Conservation (phyloP, 352 stramenopile species). For the Phytopythium chamaehyphon region DNA sequence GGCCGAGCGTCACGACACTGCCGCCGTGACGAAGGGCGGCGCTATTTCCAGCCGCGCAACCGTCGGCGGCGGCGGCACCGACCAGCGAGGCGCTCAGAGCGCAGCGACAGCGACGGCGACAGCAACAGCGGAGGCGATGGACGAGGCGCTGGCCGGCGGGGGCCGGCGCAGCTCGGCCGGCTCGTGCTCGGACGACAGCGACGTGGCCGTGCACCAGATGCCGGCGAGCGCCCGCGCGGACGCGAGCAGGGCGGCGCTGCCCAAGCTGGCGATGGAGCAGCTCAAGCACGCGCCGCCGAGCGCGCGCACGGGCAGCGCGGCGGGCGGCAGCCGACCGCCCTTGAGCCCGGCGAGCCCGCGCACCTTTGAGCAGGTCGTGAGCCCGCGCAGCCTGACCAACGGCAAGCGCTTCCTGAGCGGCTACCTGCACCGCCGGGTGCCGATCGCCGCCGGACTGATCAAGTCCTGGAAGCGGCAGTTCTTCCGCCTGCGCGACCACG, state of each 20-base stretch:
- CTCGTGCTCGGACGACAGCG: conserved; percentile 23
- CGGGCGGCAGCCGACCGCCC: not conserved
- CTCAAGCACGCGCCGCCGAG: not conserved
- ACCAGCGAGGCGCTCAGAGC: not conserved
- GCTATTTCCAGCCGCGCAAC: not conserved
- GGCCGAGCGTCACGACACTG: too few relatives aligned
- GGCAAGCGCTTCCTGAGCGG: conserved; percentile 53
- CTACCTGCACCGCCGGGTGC: conserved; percentile 52
- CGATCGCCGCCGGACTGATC: conserved; percentile 53
- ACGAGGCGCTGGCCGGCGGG: conserved; percentile 1
- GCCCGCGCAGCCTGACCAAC: conserved; percentile 44
- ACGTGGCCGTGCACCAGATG: conserved; percentile 25
- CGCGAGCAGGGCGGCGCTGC: not conserved
- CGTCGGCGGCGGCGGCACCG: not conserved
- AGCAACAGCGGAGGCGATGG: not conserved
- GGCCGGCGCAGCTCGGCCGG: conserved; percentile 19
- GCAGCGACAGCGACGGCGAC: not conserved
- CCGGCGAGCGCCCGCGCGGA: conserved; percentile 8
- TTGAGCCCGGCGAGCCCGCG: not conserved
- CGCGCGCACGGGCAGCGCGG: not conserved
- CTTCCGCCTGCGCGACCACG: conserved; percentile 64
- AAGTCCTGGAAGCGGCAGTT: conserved; percentile 71
- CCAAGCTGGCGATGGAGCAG: not conserved
- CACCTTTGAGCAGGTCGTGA: conserved; percentile 47
- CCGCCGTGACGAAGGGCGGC: too few relatives aligned